Evolutionary conservation across 2,329 filamentous ascomycete genomes (phyloP), one percentile per base, ranked within the genome.

Genomic region (Talaromyces sp.): DNA sequence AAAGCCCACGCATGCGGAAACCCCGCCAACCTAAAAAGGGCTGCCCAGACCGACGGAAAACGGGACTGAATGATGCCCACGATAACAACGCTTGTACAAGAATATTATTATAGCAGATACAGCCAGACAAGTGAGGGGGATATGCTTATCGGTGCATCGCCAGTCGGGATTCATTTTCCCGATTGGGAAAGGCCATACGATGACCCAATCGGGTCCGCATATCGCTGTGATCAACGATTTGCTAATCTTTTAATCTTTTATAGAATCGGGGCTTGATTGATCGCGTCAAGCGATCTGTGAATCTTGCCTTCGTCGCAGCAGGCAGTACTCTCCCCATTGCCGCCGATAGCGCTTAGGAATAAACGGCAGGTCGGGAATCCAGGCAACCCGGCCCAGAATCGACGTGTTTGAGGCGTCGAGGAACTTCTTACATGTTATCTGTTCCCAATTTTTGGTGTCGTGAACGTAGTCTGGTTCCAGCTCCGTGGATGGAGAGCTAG

Each of bases 321-420:
- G 80, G 73, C 95, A 99, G 74, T 98, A 96, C 58, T 86, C 82
- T 19, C 92, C 95, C 91, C 93, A 98, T 74, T 86, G 87, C 60
- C 93, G 85, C 67, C 82, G 85, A 65, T 86, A 87, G 62, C 81
- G 82, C 49, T 86, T 81, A 0, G 93, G 92, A 14, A 96, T 78
- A 43, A 91, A 76, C 0, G 82, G 77, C 63, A 86, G 76, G 65
- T 91, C 83, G 2, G 95, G 95, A 38, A 96, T 73, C 90, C 91
- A 98, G 53, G 96, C 76, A 9, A 90, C 83, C 63, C 95, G 85
- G 2, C 89, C 89, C 5, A 97, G 64, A 11, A 90, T 75, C 50
- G 87, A 82, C 0, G 93, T 98, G 60, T 82, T 84, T 4, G 84
- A 84, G 0, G 89, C 84, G 72, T 99, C 95, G 13, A 99, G 80